Conservation (phyloP, 768 basidiomycete species). For the Phanerochaete sordida region DNA sequence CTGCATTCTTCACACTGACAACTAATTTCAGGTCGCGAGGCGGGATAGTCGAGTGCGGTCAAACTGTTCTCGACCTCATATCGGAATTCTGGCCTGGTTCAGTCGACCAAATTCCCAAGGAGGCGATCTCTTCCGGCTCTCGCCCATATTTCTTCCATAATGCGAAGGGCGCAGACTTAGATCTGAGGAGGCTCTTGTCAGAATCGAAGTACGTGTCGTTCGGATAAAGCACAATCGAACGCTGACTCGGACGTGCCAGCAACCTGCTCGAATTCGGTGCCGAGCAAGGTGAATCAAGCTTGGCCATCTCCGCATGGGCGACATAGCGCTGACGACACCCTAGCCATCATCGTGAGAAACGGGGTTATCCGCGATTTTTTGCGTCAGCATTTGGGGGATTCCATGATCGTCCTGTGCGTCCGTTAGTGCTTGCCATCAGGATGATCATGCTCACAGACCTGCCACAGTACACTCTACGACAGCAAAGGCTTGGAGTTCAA, state of each 20-base stretch:
- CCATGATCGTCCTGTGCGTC: conserved; percentile 58
- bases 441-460: not conserved
- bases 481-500: conserved; percentile 69
- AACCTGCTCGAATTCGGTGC: conserved; percentile 59
- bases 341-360: conserved; percentile 71
- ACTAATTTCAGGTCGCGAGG: conserved; percentile 70
- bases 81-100: conserved; percentile 58
- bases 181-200: conserved; percentile 57
- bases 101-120: conserved; percentile 56
- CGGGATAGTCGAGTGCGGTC: conserved; percentile 73
- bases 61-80: conserved; percentile 61
- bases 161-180: conserved; percentile 37
- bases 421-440: no score
- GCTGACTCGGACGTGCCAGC: conserved; percentile 29
- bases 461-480: conserved; percentile 49
- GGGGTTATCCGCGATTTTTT: conserved; percentile 47
- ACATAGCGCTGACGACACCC: no score
- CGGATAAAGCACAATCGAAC: no score
- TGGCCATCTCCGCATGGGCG: no score
- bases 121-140: conserved; percentile 50
- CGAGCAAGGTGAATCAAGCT: conserved; percentile 51
- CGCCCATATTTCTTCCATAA: conserved; percentile 54
- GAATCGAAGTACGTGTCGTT: conserved; percentile 37
- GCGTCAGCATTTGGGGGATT: conserved; percentile 45
- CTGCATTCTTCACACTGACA: conserved; percentile 50